A percentile compares a stretch with the other conserved stretches of the same genome.
Evolutionary conservation across 2,329 filamentous ascomycete genomes (phyloP).

Genomic region (Ceratocystis huliohia): DNA sequence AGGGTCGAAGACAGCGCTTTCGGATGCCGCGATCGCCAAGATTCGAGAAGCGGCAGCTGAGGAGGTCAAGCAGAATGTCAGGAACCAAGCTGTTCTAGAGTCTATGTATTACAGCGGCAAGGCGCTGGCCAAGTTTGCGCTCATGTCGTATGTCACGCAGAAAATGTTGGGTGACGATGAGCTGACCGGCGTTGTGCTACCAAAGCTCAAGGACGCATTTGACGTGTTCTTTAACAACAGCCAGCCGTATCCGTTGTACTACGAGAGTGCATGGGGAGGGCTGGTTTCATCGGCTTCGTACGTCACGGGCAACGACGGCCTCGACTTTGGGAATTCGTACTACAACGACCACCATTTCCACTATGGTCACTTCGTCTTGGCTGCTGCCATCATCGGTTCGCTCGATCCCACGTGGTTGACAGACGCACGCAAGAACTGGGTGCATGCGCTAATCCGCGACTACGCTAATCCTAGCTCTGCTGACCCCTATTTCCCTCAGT

Average conservation of each 20-base stretch:
- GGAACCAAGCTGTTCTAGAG: conserved; percentile 57
- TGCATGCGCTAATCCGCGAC: conserved; percentile 76
- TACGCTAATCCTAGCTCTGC: conserved; percentile 58
- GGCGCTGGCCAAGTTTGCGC: conserved; percentile 64
- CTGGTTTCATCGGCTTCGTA: conserved; percentile 67
- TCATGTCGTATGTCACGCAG: conserved; percentile 51
- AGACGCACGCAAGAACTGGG: conserved; percentile 57
- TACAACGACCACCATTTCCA: conserved; percentile 70
- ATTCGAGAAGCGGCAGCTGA: conserved; percentile 52
- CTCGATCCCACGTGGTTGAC: conserved; percentile 63
- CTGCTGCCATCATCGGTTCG: conserved; percentile 69
- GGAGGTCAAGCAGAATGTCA: conserved; percentile 67
- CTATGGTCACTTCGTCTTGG: conserved; percentile 80
- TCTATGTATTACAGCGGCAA: conserved; percentile 94
- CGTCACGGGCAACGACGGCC: conserved; percentile 50
- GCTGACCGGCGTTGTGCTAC: conserved; percentile 45
- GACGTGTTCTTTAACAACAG: conserved; percentile 52
- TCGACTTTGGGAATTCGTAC: conserved; percentile 81
- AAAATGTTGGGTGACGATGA: conserved; percentile 48
- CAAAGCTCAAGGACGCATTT: conserved; percentile 53
- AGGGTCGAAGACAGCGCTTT: conserved; percentile 36
- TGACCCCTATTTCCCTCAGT: conserved; percentile 70
- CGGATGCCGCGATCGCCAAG: conserved; percentile 40
- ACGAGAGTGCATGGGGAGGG: conserved; percentile 66
- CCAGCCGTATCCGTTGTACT: conserved; percentile 53